phyloP scores from a whole-genome alignment of 352 stramenopile genomes.

The Phytophthora hybrid region DNA sequence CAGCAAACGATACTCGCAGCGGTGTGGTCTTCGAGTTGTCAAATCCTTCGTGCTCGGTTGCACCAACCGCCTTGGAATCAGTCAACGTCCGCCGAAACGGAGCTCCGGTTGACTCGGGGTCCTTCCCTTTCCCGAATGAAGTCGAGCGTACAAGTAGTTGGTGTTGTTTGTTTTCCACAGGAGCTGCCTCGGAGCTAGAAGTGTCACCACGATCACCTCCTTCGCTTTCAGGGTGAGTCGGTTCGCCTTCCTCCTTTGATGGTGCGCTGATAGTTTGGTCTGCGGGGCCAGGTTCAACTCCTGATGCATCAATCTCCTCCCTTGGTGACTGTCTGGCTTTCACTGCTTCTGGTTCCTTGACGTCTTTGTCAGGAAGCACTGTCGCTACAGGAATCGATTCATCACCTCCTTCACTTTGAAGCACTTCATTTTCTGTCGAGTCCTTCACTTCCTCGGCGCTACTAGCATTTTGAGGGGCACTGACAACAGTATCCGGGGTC shows the following conservation, averaged over 20 bases:
- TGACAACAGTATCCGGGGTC: not conserved
- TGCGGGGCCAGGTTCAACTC: not conserved
- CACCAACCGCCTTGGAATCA: slow-evolving; percentile 25
- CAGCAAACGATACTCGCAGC: slow-evolving; percentile 42
- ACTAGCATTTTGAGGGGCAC: not conserved
- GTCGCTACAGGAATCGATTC: slow-evolving; percentile 17
- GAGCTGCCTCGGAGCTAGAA: not conserved
- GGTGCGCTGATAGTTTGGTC: not conserved
- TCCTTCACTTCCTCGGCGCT: not conserved
- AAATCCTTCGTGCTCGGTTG: slow-evolving; percentile 3
- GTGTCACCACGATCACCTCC: not conserved
- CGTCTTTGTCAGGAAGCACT: not conserved
- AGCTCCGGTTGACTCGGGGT: slow-evolving; percentile 3
- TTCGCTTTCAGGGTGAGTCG: not conserved
- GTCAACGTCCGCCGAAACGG: slow-evolving; percentile 37
- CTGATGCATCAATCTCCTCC: not conserved
- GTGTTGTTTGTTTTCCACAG: not conserved
- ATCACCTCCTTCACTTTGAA: slow-evolving; percentile 19
- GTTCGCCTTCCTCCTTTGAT: not conserved
- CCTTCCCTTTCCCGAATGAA: slow-evolving; percentile 36
- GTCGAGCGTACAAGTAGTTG: slow-evolving; percentile 25
- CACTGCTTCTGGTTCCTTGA: slow-evolving; percentile 1
- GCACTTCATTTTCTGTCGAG: not conserved
- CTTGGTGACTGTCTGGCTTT: not conserved
- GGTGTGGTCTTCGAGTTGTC: slow-evolving; percentile 7